Conservation (phyloP, 2,329 filamentous ascomycete genomes). For the Ilyonectria robusta region DNA sequence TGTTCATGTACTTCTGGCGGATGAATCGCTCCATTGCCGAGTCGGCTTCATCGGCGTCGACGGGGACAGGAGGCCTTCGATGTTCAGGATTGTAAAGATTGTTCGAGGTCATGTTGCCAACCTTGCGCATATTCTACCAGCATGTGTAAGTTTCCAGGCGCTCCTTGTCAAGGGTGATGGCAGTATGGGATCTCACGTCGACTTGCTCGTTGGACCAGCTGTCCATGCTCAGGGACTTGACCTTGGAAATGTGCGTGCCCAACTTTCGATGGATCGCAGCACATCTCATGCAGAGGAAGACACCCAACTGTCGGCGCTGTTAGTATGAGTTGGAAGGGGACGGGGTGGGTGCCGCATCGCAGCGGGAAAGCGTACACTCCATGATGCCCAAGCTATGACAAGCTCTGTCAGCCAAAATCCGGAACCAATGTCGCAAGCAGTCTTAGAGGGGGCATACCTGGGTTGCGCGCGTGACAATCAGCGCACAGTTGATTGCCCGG, state of each 20-base stretch:
- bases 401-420: constrained; percentile 45
- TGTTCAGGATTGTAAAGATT: constrained; percentile 90
- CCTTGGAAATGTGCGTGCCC: constrained; percentile 97
- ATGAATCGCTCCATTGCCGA: constrained; percentile 97
- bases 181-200: constrained; percentile 74
- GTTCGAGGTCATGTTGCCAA: constrained; percentile 90
- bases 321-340: constrained; percentile 36
- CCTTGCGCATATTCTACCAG: constrained; percentile 89
- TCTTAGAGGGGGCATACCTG: constrained; percentile 70
- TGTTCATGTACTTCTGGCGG: constrained; percentile 89
- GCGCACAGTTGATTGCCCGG: constrained; percentile 95
- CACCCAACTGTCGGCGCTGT: constrained; percentile 76
- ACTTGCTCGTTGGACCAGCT: constrained; percentile 97
- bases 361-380: constrained; percentile 78
- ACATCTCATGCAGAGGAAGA: constrained; percentile 98
- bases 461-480: constrained; percentile 92
- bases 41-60: constrained; percentile 93
- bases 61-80: constrained; percentile 84
- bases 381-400: constrained; percentile 89
- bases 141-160: constrained; percentile 36
- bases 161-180: not conserved
- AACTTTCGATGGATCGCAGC: constrained; percentile 95
- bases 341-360: not conserved
- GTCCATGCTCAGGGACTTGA: constrained; percentile 99
- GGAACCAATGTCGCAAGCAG: not conserved